phyloP scores from a whole-genome alignment of 495 filamentous ascomycete species.

The Penicillium subrubescens region DNA sequence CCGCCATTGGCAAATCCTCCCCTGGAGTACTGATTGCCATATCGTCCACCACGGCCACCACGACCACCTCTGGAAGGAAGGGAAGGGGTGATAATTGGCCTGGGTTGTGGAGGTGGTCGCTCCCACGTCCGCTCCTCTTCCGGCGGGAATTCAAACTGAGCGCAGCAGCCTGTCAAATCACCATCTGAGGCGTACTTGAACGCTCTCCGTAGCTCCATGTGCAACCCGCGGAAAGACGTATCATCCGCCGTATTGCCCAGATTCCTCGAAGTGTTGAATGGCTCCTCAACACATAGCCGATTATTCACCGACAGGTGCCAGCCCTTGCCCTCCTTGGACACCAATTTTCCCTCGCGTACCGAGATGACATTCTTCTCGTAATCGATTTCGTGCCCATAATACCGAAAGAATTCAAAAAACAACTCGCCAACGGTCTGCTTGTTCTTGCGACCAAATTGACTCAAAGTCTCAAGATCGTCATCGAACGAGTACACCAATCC shows the following conservation, averaged over 20 bases:
- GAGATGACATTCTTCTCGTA: constrained; percentile 85
- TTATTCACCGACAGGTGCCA: constrained; percentile 81
- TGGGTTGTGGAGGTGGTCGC: constrained; percentile 64
- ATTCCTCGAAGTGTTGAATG: constrained; percentile 92
- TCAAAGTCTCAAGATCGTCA: constrained; percentile 74
- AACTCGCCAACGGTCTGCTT: constrained; percentile 80
- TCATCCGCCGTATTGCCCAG: constrained; percentile 96
- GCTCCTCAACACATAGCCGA: constrained; percentile 91
- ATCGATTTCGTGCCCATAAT: constrained; percentile 90
- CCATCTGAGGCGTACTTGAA: constrained; percentile 77
- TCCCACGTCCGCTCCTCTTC: constrained; percentile 80
- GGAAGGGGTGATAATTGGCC: constrained; percentile 58
- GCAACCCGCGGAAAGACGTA: constrained; percentile 85
- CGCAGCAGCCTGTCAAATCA: constrained; percentile 77
- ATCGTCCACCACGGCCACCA: constrained; percentile 60
- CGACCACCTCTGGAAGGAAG: constrained; percentile 53
- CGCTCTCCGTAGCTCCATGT: constrained; percentile 84
- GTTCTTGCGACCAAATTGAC: constrained; percentile 75
- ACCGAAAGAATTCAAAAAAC: constrained; percentile 90
- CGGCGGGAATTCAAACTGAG: constrained; percentile 80
- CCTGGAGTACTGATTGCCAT: constrained; percentile 47
- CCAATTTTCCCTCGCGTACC: constrained; percentile 76
- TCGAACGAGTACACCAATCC: constrained; percentile 75
- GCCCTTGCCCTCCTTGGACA: constrained; percentile 84
- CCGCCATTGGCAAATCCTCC: constrained; percentile 44